Percentiles rank a stretch among this genome's conserved stretches.
Conservation (phyloP, 2,329 filamentous ascomycete genomes). For the Pseudogymnoascus pannorum region DNA sequence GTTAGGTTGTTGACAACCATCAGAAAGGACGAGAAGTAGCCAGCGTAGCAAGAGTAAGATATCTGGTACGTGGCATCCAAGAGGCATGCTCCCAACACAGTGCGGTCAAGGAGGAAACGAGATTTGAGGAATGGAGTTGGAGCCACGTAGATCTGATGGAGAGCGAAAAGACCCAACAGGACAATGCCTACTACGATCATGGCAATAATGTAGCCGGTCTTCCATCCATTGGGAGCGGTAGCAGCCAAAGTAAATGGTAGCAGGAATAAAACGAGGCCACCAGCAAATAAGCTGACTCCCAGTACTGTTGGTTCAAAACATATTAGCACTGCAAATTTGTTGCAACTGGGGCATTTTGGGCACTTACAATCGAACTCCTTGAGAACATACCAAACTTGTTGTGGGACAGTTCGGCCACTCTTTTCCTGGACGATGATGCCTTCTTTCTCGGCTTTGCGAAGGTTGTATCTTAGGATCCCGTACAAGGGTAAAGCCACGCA, state of each 20-base stretch:
- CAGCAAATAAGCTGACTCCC: constrained; percentile 41
- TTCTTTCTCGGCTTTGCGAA: constrained; percentile 19
- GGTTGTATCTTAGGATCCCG: constrained; percentile 32
- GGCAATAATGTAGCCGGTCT: constrained; percentile 36
- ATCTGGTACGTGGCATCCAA: constrained; percentile 17
- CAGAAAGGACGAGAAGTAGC: constrained; percentile 15
- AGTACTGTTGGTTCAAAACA: constrained; percentile 23
- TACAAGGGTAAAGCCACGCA: constrained; percentile 54
- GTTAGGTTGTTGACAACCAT: constrained; percentile 23
- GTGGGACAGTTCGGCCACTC: constrained; percentile 18
- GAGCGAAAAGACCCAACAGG: constrained; percentile 27
- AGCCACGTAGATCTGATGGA: constrained; percentile 42
- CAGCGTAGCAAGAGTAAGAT: constrained; percentile 9
- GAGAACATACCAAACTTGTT: constrained; percentile 31
- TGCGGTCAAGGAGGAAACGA: constrained; percentile 29
- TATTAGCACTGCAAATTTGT: background rate
- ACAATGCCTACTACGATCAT: constrained; percentile 44
- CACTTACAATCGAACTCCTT: constrained; percentile 30
- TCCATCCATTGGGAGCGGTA: constrained; percentile 37
- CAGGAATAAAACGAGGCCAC: constrained; percentile 44
- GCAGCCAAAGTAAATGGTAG: constrained; percentile 49
- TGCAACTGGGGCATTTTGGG: background rate
- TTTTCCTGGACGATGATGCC: constrained; percentile 19
- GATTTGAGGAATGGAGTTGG: constrained; percentile 36
- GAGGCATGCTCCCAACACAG: constrained; percentile 23